Evolutionary conservation across 1,284 basidiomycete species (phyloP).

Genomic region (Ustilago hordei): DNA sequence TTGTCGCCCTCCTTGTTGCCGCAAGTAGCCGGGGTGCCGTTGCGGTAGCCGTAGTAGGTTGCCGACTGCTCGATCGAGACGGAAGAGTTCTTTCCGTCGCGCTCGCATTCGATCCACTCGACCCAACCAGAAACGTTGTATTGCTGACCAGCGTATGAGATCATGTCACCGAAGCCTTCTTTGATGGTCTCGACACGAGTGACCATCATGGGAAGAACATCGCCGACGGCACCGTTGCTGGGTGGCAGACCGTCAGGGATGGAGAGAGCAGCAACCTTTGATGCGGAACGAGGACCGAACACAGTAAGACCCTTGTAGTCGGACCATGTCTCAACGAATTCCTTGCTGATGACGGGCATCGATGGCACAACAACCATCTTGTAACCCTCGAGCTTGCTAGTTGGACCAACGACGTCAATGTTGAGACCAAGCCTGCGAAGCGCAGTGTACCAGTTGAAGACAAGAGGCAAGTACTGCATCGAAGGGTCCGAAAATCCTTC

Average conservation of each 20-base stretch:
- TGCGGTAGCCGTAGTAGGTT: constrained; percentile 44
- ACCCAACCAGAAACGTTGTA: constrained; percentile 51
- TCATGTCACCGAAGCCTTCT: constrained; percentile 41
- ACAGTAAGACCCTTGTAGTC: constrained; percentile 41
- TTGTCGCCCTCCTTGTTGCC: constrained; percentile 37
- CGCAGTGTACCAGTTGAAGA: constrained; percentile 48
- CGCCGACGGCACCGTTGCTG: constrained; percentile 34
- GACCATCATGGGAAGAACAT: constrained; percentile 50
- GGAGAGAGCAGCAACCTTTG: constrained; percentile 48
- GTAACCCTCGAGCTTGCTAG: constrained; percentile 39
- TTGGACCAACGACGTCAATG: constrained; percentile 49
- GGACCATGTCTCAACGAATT: constrained; percentile 36
- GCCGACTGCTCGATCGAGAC: constrained; percentile 27
- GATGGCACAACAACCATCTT: constrained; percentile 50
- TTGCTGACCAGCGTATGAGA: constrained; percentile 35
- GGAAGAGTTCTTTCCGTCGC: constrained; percentile 38
- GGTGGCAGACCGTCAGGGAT: constrained; percentile 52
- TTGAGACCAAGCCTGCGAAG: constrained; percentile 52
- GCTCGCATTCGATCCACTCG: constrained; percentile 55
- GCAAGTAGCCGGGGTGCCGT: constrained; percentile 46
- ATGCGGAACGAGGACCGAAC: constrained; percentile 47
- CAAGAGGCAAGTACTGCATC: constrained; percentile 48
- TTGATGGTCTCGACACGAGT: constrained; percentile 46
- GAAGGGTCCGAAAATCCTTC: constrained; percentile 37
- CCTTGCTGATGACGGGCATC: constrained; percentile 45